Evolutionary conservation across 768 basidiomycete species (phyloP).

Genomic region (Boletus coccyginus): DNA sequence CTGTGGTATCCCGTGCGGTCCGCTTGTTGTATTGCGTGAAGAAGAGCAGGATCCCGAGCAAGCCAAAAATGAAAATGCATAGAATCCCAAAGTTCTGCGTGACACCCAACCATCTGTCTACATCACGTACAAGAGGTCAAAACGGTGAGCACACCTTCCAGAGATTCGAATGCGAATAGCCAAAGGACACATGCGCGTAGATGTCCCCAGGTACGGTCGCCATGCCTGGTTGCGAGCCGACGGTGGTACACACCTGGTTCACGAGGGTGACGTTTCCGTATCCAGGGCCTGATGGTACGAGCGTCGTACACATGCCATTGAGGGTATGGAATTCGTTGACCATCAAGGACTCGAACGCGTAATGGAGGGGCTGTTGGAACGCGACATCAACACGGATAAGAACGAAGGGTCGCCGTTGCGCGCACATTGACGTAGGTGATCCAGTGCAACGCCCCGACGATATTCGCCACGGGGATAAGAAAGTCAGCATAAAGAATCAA

Average conservation of each 20-base stretch:
- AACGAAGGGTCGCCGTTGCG: slow-evolving; percentile 35
- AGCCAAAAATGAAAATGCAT: slow-evolving; percentile 40
- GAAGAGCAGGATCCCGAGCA: slow-evolving; percentile 36
- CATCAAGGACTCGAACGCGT: slow-evolving; percentile 30
- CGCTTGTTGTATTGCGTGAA: slow-evolving; percentile 34
- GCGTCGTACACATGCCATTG: slow-evolving; percentile 34
- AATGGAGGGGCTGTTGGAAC: slow-evolving; percentile 31
- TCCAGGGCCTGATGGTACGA: slow-evolving; percentile 33
- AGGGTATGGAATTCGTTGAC: slow-evolving; percentile 49
- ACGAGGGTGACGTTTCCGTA: slow-evolving; percentile 32
- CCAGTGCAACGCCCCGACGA: slow-evolving; percentile 17
- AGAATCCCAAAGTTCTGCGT: slow-evolving; percentile 43
- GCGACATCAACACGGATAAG: slow-evolving; percentile 31
- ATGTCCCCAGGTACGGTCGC: slow-evolving; percentile 39
- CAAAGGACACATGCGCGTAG: slow-evolving; percentile 36
- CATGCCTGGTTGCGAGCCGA: slow-evolving; percentile 40
- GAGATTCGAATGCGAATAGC: slow-evolving; percentile 26
- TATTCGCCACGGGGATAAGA: slow-evolving; percentile 24
- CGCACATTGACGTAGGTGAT: slow-evolving; percentile 20
- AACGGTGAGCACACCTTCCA: slow-evolving; percentile 35
- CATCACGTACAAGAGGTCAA: neutral
- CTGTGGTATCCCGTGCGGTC: slow-evolving; percentile 30
- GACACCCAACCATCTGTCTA: neutral
- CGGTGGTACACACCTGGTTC: slow-evolving; percentile 43
- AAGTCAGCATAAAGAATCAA: slow-evolving; percentile 45